Base-by-base conservation (phyloP, 2,329 filamentous ascomycete genomes). In the Xenoacremonium recifei region DNA sequence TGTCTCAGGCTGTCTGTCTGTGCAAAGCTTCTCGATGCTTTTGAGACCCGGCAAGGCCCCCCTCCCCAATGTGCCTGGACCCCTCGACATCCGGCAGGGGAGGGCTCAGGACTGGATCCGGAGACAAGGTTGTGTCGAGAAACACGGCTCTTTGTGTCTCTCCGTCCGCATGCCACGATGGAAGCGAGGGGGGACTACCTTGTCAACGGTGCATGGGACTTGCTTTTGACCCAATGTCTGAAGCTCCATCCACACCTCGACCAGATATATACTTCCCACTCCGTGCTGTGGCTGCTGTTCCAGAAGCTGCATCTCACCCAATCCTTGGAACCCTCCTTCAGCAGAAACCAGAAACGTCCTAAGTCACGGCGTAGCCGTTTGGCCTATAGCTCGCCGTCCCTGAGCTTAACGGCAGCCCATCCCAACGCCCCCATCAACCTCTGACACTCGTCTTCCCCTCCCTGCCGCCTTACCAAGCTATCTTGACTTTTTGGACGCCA, bases 401-500 rank as follows among this genome's bases (percentile, higher is more conserved):
- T 44, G 45, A 49, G 39, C 41, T 53, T 21, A 35, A 53, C 49
- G 43, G 50, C 50, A 47, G 42, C 47, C 37, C 42, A 50, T 54
- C 43, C 45, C 43, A 38, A 46, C 43, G 51, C 44, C 51, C 44
- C 51, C 47, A 54, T 51, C 40, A 45, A 52, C 48, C 47, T 57
- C 51, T 54, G 34, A 58, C 51, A 54, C 55, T 49, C 50, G 32
- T 42, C 44, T 50, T 48, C 53, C 46, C 37, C 39, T 51, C 52
- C 44, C 47, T 49, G 51, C 48, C 30, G 39, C 25, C 41, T 42
- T 39, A 49, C 39, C 40, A 43, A 35, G 49, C 49, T 50, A 39
- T 35, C 45, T 51, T 45, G 47, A 15, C 32, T n/a, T n/a, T 53
- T 50, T 54, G 46, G 48, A 55, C 53, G 50, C 62, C 63, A 83